phyloP scores from a whole-genome alignment of 768 basidiomycete species.

The Ephemerocybe angulata region DNA sequence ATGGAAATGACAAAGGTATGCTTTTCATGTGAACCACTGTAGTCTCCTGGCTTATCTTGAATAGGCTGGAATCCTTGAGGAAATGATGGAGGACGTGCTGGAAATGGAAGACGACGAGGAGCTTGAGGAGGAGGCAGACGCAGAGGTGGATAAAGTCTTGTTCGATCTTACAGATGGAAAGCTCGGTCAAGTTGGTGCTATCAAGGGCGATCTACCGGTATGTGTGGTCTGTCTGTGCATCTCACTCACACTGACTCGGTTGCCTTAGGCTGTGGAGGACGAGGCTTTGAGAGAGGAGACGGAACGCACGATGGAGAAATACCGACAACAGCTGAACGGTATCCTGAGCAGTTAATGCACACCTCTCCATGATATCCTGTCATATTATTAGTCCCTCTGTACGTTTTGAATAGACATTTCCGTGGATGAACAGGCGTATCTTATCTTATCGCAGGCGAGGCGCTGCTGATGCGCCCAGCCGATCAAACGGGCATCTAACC shows the following conservation, averaged over 20 bases:
- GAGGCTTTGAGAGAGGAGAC: constrained; percentile 74
- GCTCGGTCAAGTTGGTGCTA: constrained; percentile 79
- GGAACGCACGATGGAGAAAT: constrained; percentile 85
- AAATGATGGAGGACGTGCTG: constrained; percentile 94
- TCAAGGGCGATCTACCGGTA: constrained; percentile 72
- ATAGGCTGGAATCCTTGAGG: constrained; percentile 95
- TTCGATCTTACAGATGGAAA: constrained; percentile 96
- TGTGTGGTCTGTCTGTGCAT: constrained; percentile 29
- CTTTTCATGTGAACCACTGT: not conserved
- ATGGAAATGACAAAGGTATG: constrained; percentile 99
- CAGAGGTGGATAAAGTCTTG: constrained; percentile 93
- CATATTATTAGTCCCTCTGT: not conserved
- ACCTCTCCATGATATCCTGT: not conserved
- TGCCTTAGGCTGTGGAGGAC: constrained; percentile 52
- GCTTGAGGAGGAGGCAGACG: constrained; percentile 93
- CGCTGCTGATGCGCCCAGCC: not conserved
- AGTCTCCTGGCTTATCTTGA: constrained; percentile 1
- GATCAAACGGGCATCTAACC: not conserved
- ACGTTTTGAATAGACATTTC: not conserved
- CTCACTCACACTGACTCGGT: constrained; percentile 8
- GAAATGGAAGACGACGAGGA: constrained; percentile 94
- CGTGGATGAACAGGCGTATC: not conserved
- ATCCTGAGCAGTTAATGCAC: constrained; percentile 48
- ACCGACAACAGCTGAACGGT: constrained; percentile 85
- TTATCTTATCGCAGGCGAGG: constrained; percentile 9